phyloP scores from a whole-genome alignment of 2,329 filamentous ascomycete genomes.

The Mycosphaerella sp. region DNA sequence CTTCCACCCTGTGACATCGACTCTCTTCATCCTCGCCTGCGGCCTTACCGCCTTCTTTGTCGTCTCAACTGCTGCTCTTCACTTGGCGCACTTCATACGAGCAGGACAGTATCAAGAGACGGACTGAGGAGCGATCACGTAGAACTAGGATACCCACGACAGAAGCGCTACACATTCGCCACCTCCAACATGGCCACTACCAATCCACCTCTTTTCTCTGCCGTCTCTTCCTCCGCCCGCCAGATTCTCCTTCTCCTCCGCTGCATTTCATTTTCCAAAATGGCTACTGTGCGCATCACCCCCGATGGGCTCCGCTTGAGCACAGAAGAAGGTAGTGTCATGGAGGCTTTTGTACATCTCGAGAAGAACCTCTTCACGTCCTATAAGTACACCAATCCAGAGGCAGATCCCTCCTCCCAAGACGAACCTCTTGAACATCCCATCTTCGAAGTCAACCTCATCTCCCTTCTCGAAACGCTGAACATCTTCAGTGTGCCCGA shows the following conservation, averaged over 20 bases:
- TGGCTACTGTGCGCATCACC: slow-evolving; percentile 67
- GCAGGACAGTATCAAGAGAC: not conserved
- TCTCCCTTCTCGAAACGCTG: slow-evolving; percentile 82
- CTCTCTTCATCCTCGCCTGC: slow-evolving; percentile 23
- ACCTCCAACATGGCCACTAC: slow-evolving; percentile 36
- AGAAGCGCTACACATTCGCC: not conserved
- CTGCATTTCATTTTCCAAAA: slow-evolving; percentile 55
- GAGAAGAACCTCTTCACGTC: slow-evolving; percentile 84
- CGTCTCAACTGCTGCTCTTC: slow-evolving; percentile 14
- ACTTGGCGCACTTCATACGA: slow-evolving; percentile 11
- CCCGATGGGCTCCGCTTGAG: slow-evolving; percentile 80
- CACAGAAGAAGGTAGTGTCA: slow-evolving; percentile 78
- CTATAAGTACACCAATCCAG: slow-evolving; percentile 60
- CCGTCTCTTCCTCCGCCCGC: slow-evolving; percentile 69
- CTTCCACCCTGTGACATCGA: slow-evolving; percentile 24
- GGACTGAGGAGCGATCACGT: no score
- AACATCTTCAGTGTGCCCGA: slow-evolving; percentile 79
- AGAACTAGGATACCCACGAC: slow-evolving; percentile 7
- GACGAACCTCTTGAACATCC: slow-evolving; percentile 47
- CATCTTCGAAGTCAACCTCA: slow-evolving; percentile 79
- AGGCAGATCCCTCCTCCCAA: slow-evolving; percentile 33
- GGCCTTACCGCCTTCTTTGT: slow-evolving; percentile 22
- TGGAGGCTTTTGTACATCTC: slow-evolving; percentile 83
- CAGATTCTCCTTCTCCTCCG: slow-evolving; percentile 62
- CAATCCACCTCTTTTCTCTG: slow-evolving; percentile 57